Evolutionary conservation across 495 filamentous ascomycete species (phyloP), one percentile per base, ranked within the genome.

Genomic region (Xylaria palmicola): DNA sequence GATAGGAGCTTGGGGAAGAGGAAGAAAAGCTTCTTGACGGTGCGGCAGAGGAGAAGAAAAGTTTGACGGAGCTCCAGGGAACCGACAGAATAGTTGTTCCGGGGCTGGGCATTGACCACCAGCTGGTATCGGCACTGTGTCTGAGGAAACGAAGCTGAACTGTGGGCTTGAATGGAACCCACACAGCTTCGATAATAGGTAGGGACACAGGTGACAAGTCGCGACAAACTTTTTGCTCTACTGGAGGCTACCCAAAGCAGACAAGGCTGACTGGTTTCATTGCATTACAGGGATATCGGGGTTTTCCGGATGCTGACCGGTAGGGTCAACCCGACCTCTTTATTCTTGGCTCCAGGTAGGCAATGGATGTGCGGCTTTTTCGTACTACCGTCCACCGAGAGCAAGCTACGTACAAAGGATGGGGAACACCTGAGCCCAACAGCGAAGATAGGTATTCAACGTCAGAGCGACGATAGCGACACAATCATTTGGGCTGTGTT

Each of bases 31-130:
- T 72, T 70, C 68, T 51, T 70, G 72, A 71, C 60, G 29, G 45
- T 67, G 70, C 68, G 71, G 72, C 62, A 71, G 70, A 74, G 72
- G 68, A 65, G 67, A 71, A 68, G 63, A 72, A 72, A 72, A 67
- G 63, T 71, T 65, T 68, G 68, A 65, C 63, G 66, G 66, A 67
- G 69, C 64, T 69, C 64, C 55, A 65, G 65, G 62, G 66, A 63
- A 62, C 66, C 50, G 59, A 64, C 57, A 63, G 64, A 67, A 63
- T 20, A 62, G 54, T 47, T 48, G 57, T 63, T 69, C 62, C 65
- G 56, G 63, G 50, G 51, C 56, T 60, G 41, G 56, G 56, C 62
- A 67, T 48, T 51, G 62, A 59, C 59, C 56, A 60, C 62, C 48
- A 34, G 19, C 17, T 30, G 59, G 44, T 47, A 13, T 30, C 4